Conservation (phyloP, 2,329 filamentous ascomycete species). For the Phaeophleospora eucalypticola region DNA sequence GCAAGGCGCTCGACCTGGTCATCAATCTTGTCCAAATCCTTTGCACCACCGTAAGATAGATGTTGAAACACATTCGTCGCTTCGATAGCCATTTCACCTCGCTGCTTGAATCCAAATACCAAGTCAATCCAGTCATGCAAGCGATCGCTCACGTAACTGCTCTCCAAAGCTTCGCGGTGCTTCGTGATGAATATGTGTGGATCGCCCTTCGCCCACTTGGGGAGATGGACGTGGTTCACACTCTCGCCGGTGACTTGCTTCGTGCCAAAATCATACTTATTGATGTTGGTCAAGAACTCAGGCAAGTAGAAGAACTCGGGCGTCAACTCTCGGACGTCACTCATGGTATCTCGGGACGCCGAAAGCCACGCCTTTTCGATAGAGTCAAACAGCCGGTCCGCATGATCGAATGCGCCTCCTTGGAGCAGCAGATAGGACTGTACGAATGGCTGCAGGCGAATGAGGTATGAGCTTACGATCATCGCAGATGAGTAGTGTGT, state of each 20-base stretch:
- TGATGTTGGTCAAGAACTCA: conserved; percentile 90
- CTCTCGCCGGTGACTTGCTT: conserved; percentile 74
- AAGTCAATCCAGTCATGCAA: conserved; percentile 95
- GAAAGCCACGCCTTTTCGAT: conserved; percentile 88
- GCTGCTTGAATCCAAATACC: conserved; percentile 90
- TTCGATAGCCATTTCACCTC: conserved; percentile 85
- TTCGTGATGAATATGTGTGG: conserved; percentile 93
- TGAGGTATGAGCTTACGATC: conserved; percentile 96
- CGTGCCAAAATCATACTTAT: conserved; percentile 87
- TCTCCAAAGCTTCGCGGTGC: conserved; percentile 92
- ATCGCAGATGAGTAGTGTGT: conserved; percentile 99
- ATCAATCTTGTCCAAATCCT: conserved; percentile 83
- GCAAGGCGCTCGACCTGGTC: conserved; percentile 83
- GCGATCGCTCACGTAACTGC: conserved; percentile 82
- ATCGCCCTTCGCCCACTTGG: conserved; percentile 94
- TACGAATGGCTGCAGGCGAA: conserved; percentile 91
- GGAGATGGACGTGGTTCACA: conserved; percentile 84
- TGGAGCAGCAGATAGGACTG: conserved; percentile 92
- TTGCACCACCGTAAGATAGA: conserved; percentile 89
- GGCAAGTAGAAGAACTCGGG: conserved; percentile 97
- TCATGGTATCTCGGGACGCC: conserved; percentile 82
- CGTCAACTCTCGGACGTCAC: conserved; percentile 88
- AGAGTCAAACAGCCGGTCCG: conserved; percentile 91
- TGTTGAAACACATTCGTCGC: conserved; percentile 94
- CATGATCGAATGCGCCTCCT: conserved; percentile 93